Conservation (phyloP, 148 eudicot species). For the Silene latifolia region DNA sequence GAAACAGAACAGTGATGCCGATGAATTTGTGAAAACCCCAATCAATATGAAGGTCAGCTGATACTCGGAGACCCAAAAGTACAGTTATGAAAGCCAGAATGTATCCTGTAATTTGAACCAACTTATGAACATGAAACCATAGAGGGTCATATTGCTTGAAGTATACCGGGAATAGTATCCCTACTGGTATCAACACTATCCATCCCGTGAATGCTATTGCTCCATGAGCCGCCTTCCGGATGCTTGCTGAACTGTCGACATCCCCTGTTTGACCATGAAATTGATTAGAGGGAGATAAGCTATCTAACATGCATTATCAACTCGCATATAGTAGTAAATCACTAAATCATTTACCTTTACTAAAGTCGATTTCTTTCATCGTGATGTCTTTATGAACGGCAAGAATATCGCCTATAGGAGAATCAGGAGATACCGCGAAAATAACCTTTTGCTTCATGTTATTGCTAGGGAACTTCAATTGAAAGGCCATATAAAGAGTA, state of each 20-base stretch:
- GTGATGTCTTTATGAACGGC: not conserved
- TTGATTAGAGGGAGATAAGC: not conserved
- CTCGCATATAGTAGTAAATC: too few relatives aligned
- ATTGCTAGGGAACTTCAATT: constrained; percentile 9
- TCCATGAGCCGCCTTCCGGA: constrained; percentile 5
- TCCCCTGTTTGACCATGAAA: not conserved
- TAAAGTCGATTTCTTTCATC: constrained; percentile 15
- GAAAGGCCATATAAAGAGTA: constrained; percentile 15
- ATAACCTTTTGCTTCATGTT: constrained; percentile 16
- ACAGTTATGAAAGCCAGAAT: not conserved
- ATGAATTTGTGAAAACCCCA: constrained; percentile 6
- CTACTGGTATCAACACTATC: constrained; percentile 11
- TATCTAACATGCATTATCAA: too few relatives aligned
- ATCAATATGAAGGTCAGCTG: not conserved
- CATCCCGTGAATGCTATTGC: constrained; percentile 2
- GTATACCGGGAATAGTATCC: constrained; percentile 7
- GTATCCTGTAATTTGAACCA: constrained; percentile 1
- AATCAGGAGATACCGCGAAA: constrained; percentile 12
- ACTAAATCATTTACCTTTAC: constrained; percentile 5
- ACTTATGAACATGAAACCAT: constrained; percentile 9
- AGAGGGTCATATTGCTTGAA: constrained; percentile 6
- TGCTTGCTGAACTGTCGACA: not conserved
- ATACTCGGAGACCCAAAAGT: constrained; percentile 10
- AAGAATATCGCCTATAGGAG: constrained; percentile 6
- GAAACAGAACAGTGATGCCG: not conserved